Percentiles rank a stretch among this genome's conserved stretches.
These are phyloP conservation scores for Thuja plicata DNA, from an alignment of 83 land plant species.

Conservation along the genomic window DNA sequence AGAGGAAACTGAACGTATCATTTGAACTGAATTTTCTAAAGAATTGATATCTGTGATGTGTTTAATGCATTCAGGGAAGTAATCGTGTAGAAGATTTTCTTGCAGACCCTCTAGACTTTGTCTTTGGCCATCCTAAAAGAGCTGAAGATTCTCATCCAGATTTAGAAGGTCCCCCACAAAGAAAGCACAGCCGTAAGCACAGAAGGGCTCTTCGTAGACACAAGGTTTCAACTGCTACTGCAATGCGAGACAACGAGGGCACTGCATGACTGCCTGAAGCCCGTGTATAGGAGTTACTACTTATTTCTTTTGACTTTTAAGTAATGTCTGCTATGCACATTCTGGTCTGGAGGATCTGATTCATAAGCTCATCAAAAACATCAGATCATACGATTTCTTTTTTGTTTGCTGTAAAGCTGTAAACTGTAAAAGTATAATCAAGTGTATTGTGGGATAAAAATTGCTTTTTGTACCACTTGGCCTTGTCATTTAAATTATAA, in stretches of 20 bases:
- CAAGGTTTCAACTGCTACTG: constrained; percentile 6
- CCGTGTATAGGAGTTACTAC: neutral
- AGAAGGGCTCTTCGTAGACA: constrained; percentile 2
- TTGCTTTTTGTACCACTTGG: neutral
- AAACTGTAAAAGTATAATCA: neutral
- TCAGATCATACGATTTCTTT: neutral
- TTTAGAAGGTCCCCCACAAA: neutral
- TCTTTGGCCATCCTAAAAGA: constrained; percentile 24
- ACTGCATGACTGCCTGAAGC: neutral
- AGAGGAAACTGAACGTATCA: neutral
- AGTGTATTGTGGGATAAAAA: neutral
- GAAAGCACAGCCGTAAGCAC: constrained; percentile 9
- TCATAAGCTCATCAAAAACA: neutral
- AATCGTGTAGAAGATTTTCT: constrained; percentile 11
- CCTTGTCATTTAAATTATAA: neutral
- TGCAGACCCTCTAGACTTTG: constrained; percentile 40
- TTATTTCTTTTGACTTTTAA: neutral
- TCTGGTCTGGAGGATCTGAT: neutral
- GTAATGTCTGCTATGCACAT: neutral
- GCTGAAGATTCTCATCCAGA: constrained; percentile 14
- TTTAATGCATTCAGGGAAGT: constrained; percentile 2
- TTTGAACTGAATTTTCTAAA: neutral
- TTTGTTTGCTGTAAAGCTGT: neutral
- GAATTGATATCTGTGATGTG: neutral
- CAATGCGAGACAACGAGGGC: neutral